These are phyloP conservation scores for Aegilops speltoides DNA, from an alignment of 176 grass and related monocot species.

Conservation along the genomic window DNA sequence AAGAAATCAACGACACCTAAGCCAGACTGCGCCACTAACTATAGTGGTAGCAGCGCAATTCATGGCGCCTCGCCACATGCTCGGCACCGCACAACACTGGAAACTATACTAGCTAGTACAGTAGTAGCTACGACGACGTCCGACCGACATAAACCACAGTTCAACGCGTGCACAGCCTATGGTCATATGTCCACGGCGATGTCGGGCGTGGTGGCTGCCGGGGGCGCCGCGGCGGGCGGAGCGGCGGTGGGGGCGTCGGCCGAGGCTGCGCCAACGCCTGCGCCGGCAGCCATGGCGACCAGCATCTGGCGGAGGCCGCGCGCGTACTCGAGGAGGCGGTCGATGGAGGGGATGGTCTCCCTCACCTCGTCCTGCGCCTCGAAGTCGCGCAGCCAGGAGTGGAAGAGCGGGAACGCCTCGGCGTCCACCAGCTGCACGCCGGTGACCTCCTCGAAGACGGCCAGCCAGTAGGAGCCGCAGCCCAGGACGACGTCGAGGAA, in stretches of 20 bases:
- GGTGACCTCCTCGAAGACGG: slow-evolving; percentile 80
- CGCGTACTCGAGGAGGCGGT: slow-evolving; percentile 83
- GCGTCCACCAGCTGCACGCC: slow-evolving; percentile 74
- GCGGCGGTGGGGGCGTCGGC: not conserved
- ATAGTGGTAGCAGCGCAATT: slow-evolving; percentile 6
- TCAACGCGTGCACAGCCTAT: not conserved
- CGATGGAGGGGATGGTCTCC: slow-evolving; percentile 70
- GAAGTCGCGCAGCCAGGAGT: slow-evolving; percentile 72
- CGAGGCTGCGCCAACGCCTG: not conserved
- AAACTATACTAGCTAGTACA: slow-evolving; percentile 8
- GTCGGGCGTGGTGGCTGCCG: slow-evolving; percentile 24
- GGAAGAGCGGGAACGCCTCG: slow-evolving; percentile 69
- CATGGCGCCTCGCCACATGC: slow-evolving; percentile 22
- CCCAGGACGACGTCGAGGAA: slow-evolving; percentile 76
- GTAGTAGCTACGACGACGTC: not conserved
- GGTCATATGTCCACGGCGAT: slow-evolving; percentile 69
- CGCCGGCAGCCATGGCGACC: slow-evolving; percentile 41
- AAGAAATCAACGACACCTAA: slow-evolving; percentile 33
- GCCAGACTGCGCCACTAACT: slow-evolving; percentile 11
- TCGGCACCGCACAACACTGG: slow-evolving; percentile 11
- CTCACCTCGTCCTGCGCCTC: slow-evolving; percentile 67
- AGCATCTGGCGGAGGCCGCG: slow-evolving; percentile 67
- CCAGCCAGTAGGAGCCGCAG: slow-evolving; percentile 88
- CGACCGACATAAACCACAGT: not conserved
- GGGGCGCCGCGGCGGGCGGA: not conserved